These are phyloP conservation scores for Magnolia officinalis DNA, from an alignment of 164 flowering plant genomes.

Conservation along the genomic window DNA sequence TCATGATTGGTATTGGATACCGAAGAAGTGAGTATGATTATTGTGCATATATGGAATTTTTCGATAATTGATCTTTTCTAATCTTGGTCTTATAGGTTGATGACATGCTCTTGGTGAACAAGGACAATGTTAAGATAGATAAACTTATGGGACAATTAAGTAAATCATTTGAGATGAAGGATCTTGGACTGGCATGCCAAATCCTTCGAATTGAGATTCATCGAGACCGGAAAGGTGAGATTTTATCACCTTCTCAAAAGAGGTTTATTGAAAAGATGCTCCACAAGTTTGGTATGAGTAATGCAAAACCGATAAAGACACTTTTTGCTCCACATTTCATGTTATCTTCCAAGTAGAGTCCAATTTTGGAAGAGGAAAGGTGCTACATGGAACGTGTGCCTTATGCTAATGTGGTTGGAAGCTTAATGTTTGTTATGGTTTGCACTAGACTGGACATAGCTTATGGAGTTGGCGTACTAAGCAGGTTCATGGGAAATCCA, in stretches of 20 bases:
- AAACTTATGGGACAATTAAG: constrained; percentile 1
- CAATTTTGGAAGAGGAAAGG: neutral
- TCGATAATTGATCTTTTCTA: neutral
- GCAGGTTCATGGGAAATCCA: neutral
- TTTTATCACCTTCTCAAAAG: constrained; percentile 4
- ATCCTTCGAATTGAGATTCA: neutral
- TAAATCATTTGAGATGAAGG: neutral
- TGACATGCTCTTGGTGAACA: neutral
- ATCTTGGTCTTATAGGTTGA: neutral
- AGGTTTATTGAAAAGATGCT: neutral
- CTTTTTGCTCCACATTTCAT: neutral
- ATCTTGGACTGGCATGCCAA: neutral
- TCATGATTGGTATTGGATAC: neutral
- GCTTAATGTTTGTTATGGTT: neutral
- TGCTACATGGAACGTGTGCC: neutral
- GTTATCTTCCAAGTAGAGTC: neutral
- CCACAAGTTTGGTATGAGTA: neutral
- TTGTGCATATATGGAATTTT: neutral
- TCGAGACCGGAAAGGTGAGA: neutral
- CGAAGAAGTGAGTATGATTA: neutral
- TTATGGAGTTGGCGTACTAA: neutral
- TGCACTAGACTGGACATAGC: neutral
- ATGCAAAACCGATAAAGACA: neutral
- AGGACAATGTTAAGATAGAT: neutral
- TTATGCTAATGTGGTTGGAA: neutral